Base-by-base conservation (phyloP, 139 green algal genomes). In the Nannochloris sp. region DNA sequence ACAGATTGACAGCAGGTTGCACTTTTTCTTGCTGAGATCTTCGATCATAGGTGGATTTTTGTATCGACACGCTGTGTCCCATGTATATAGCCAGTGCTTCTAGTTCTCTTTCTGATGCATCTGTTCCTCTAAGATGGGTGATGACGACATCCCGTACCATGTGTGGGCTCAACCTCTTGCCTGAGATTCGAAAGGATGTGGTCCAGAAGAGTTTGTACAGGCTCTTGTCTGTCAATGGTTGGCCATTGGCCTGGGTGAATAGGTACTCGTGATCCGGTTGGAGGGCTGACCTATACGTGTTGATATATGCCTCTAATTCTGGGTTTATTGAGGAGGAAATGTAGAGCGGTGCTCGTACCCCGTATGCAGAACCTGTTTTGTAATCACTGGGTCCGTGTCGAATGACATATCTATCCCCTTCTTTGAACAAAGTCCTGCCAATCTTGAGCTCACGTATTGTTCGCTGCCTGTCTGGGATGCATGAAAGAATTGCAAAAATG, bases 31-130 rank as follows among this genome's bases (percentile, higher is more conserved):
- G 11, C 43, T 60, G 56, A 5, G 63, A 68, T 28, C 78, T 72
- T 33, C 81, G 62, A 67, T 91, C 84, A 62, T 91, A 91, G 26
- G 70, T 74, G 23, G 25, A 46, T 6, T 76, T 72, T 67, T 91
- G 84, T 72, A 86, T 81, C 6, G 60, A 56, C 3, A 91, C 11
- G 23, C 25, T 69, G 74, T 89, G 82, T 4, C 80, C 81, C 83
- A 89, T 91, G 69, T 90, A 89, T 12, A 87, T 66, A 0, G 85
- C 83, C 26, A 89, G 65, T 8, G 79, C 75, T 65, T 91, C 83
- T 23, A 91, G 69, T 64, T 91, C 74, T 6, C 62, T 50, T 63
- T 87, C 84, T 50, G 29, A 73, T 0, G 73, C 74, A 49, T 74
- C 37, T n/a, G 64, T 62, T 30, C 57, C 56, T 49, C 75, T 72